Conservation (phyloP, 1,139 yeast species). For the Geotrichum reessii region DNA sequence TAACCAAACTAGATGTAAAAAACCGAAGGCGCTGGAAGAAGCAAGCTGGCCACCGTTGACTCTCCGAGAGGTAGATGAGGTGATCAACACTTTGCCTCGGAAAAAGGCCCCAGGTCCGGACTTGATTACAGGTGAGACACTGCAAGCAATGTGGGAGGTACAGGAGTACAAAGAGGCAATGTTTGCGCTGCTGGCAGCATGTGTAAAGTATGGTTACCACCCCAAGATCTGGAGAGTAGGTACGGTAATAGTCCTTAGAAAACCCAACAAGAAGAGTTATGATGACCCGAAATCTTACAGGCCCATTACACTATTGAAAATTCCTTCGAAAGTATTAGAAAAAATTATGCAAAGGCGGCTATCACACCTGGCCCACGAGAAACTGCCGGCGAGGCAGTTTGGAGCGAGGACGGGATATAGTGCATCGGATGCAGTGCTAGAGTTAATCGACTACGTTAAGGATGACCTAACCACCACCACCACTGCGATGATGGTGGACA, state of each 20-base stretch:
- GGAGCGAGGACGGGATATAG: conserved; percentile 20
- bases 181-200: background rate
- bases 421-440: conserved; percentile 18
- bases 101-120: background rate
- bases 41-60: too few species aligned
- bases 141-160: background rate
- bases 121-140: background rate
- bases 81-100: background rate
- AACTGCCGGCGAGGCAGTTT: conserved; percentile 15
- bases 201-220: background rate
- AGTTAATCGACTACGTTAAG: background rate
- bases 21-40: too few species aligned
- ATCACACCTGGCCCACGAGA: conserved; percentile 6
- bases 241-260: background rate
- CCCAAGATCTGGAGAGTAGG: background rate
- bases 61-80: background rate
- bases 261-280: background rate
- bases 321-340: too few species aligned
- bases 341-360: too few species aligned
- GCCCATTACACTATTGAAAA: too few species aligned
- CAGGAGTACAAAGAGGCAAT: background rate
- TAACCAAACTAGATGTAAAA: too few species aligned
- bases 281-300: background rate
- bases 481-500: conserved; percentile 17
- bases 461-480: background rate